Conservation (phyloP, 1,139 yeast genomes). For the Petasospora rhodanensis region DNA sequence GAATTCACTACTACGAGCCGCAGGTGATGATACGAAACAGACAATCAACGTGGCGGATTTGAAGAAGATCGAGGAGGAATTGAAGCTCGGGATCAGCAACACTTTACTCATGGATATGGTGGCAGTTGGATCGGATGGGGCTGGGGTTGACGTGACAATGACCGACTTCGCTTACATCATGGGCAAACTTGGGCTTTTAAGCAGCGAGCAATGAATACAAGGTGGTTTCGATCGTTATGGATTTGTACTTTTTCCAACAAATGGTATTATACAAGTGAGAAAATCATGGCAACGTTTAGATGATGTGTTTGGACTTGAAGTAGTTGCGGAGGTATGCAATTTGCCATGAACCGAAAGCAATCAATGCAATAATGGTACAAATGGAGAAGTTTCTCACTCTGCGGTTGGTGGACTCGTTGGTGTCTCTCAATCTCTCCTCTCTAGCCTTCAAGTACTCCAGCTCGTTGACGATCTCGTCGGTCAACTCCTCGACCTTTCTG, state of each 20-base stretch:
- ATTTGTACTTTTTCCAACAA: too few species aligned
- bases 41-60: conserved; percentile 33
- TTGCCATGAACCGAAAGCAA: conserved; percentile 89
- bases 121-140: conserved; percentile 36
- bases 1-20: conserved; percentile 28
- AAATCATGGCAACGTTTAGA: conserved; percentile 37
- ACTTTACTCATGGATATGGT: conserved; percentile 39
- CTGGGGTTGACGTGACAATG: conserved; percentile 31
- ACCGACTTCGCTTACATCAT: conserved; percentile 40
- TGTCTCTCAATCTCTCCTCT: conserved; percentile 91
- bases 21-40: conserved; percentile 8
- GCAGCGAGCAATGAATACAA: conserved; percentile 1
- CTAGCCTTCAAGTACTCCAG: conserved; percentile 78
- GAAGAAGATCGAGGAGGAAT: conserved; percentile 29
- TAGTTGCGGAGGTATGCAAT: conserved; percentile 84
- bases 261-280: conserved; percentile 1
- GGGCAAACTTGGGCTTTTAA: conserved; percentile 40
- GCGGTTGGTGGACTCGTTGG: conserved; percentile 81
- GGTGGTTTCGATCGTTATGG: too few species aligned
- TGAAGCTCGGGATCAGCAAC: conserved; percentile 30
- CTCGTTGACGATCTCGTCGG: conserved; percentile 74
- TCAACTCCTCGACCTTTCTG: conserved; percentile 76
- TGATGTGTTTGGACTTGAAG: conserved; percentile 91
- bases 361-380: conserved; percentile 58
- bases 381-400: conserved; percentile 84